A percentile compares a stretch with the other conserved stretches of the same genome.
These are phyloP conservation scores for Malassezia slooffiae DNA, from an alignment of 1,284 basidiomycete genomes.

Conservation along the genomic window DNA sequence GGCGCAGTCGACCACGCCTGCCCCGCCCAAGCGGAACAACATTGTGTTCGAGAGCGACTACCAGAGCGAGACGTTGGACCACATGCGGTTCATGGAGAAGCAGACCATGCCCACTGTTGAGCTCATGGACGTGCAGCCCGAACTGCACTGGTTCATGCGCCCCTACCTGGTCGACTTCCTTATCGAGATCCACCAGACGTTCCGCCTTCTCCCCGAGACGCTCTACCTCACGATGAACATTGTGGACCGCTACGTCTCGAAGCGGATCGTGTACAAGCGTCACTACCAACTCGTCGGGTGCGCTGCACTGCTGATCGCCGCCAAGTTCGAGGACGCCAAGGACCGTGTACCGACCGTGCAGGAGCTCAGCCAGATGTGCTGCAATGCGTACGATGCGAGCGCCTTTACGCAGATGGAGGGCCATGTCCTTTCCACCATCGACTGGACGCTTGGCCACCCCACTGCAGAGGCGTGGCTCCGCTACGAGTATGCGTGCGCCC, in stretches of 20 bases:
- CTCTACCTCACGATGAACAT: conserved; percentile 97
- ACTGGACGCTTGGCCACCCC: conserved; percentile 93
- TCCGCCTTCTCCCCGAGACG: conserved; percentile 82
- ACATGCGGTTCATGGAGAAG: conserved; percentile 94
- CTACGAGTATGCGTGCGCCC: conserved; percentile 34
- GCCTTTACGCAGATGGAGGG: conserved; percentile 70
- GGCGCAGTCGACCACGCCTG: too few relatives aligned
- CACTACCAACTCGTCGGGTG: conserved; percentile 99
- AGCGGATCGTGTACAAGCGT: conserved; percentile 94
- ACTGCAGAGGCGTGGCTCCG: conserved; percentile 96
- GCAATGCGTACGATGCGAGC: conserved; percentile 84
- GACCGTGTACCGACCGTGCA: conserved; percentile 90
- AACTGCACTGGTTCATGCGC: conserved; percentile 79
- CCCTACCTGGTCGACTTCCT: conserved; percentile 97
- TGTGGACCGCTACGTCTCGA: conserved; percentile 96
- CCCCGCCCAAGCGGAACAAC: too few relatives aligned
- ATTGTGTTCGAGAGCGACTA: conserved; percentile 71
- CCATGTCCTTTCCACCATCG: conserved; percentile 87
- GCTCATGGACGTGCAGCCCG: conserved; percentile 97
- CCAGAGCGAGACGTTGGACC: conserved; percentile 74
- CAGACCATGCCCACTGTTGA: conserved; percentile 76
- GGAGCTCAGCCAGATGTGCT: conserved; percentile 87
- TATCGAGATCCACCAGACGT: conserved; percentile 91
- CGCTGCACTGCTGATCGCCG: conserved; percentile 94
- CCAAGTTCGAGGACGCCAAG: conserved; percentile 98